phyloP scores from a whole-genome alignment of 352 stramenopile genomes.

The Peronosclerospora sorghi region DNA sequence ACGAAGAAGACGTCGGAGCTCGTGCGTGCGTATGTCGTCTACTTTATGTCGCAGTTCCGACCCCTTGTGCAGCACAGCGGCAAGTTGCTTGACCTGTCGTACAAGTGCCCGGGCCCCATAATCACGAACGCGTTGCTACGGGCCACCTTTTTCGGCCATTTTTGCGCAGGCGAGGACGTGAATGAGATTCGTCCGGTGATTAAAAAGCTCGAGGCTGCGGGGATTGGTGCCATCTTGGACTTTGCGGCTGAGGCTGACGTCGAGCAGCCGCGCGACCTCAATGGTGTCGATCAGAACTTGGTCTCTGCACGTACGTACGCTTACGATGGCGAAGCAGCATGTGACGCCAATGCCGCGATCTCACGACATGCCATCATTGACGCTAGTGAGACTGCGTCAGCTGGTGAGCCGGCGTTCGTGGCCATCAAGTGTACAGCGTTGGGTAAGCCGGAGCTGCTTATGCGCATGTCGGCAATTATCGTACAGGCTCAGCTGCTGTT shows the following conservation, averaged over 20 bases:
- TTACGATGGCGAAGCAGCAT: constrained; percentile 90
- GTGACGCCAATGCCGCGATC: constrained; percentile 87
- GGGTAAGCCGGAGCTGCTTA: constrained; percentile 91
- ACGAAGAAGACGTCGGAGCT: constrained; percentile 80
- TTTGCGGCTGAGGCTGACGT: constrained; percentile 93
- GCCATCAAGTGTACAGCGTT: constrained; percentile 96
- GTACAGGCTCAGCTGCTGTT: constrained; percentile 88
- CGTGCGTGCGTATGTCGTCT: constrained; percentile 79
- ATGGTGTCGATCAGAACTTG: constrained; percentile 71
- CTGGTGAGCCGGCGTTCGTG: constrained; percentile 82
- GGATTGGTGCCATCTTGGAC: constrained; percentile 94
- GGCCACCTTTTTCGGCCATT: constrained; percentile 94
- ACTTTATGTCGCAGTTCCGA: constrained; percentile 78
- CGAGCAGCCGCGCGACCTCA: constrained; percentile 63
- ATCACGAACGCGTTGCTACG: constrained; percentile 87
- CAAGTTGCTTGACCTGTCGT: constrained; percentile 66
- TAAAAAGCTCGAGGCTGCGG: constrained; percentile 54
- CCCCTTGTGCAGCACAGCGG: constrained; percentile 85
- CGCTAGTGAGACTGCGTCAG: constrained; percentile 26
- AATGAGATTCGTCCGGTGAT: constrained; percentile 80
- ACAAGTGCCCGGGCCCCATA: constrained; percentile 67
- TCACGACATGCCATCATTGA: constrained; percentile 74
- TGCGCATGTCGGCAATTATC: constrained; percentile 90
- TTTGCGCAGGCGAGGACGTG: constrained; percentile 90
- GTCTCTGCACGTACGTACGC: constrained; percentile 90